A percentile compares a stretch with the other conserved stretches of the same genome.
Evolutionary conservation across 2,329 filamentous ascomycete species (phyloP).

Genomic region (Alternaria metachromatica): DNA sequence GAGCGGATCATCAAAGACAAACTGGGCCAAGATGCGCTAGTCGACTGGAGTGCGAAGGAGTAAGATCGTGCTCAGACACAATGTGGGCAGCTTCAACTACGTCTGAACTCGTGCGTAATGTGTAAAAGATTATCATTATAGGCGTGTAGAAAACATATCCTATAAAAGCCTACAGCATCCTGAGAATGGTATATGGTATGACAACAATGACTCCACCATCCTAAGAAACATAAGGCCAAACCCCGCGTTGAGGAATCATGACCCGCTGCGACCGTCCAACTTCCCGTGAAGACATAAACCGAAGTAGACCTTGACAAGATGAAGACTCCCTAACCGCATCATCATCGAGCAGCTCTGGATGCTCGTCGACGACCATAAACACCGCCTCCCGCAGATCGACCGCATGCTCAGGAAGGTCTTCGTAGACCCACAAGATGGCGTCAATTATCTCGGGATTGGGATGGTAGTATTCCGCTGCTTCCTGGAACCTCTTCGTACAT

Average conservation of each 20-base stretch:
- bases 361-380: background rate
- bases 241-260: background rate
- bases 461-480: background rate
- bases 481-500: background rate
- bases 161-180: background rate
- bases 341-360: background rate
- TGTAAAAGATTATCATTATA: background rate
- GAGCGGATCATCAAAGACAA: constrained; percentile 51
- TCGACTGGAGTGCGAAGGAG: constrained; percentile 37
- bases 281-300: background rate
- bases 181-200: background rate
- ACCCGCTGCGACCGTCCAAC: background rate
- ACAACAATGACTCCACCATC: background rate
- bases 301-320: background rate
- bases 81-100: background rate
- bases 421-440: background rate
- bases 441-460: background rate
- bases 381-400: background rate
- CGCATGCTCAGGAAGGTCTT: background rate
- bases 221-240: background rate
- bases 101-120: background rate
- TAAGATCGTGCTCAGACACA: background rate
- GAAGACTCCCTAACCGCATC: background rate
- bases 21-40: constrained; percentile 49
- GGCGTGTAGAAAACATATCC: background rate